A percentile compares a stretch with the other conserved stretches of the same genome.
phyloP scores from a whole-genome alignment of 441 rosid genomes.

The Populus trichocarpa region DNA sequence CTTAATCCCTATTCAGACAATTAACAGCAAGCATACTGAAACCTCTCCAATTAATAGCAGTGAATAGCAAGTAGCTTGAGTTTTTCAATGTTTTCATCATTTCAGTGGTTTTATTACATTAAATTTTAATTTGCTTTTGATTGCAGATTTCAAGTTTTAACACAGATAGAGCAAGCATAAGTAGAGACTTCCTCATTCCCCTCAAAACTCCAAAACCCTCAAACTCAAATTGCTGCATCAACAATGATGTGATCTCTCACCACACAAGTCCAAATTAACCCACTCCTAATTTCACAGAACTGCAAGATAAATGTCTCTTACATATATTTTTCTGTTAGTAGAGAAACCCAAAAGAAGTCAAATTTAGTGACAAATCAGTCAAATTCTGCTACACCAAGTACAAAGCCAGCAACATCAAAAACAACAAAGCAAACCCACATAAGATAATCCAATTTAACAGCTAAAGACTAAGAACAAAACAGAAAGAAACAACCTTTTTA shows the following conservation, averaged over 20 bases:
- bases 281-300: not conserved
- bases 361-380: not conserved
- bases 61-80: not conserved
- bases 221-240: not conserved
- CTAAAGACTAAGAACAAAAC: not conserved
- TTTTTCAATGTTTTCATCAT: not conserved
- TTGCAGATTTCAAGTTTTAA: not conserved
- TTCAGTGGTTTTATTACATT: not conserved
- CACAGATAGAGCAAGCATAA: not conserved
- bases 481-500: not conserved
- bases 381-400: not conserved
- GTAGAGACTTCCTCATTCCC: not conserved
- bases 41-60: not conserved
- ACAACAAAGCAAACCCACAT: not conserved
- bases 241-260: constrained; percentile 1
- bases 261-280: not conserved
- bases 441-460: not conserved
- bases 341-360: not conserved
- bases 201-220: not conserved
- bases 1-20: not conserved
- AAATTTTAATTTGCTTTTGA: not conserved
- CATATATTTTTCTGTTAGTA: not conserved
- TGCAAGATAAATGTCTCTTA: not conserved
- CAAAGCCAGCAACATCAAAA: not conserved
- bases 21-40: not conserved